Conservation (phyloP, 2,329 filamentous ascomycete genomes). For the Colletotrichum euphorbiae region DNA sequence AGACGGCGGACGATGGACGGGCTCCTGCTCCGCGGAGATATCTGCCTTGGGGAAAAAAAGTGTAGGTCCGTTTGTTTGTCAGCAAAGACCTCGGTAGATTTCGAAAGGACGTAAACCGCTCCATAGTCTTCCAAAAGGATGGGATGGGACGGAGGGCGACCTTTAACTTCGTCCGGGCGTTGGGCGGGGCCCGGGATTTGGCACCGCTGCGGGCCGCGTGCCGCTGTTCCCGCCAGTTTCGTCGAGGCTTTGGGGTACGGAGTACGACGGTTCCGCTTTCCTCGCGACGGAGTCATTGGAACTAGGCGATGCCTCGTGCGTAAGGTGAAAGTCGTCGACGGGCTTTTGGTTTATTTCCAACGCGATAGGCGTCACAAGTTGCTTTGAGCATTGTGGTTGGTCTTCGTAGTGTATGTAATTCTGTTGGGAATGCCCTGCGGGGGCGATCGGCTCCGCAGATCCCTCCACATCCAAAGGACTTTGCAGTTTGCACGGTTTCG, state of each 20-base stretch:
- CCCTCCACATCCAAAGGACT: not conserved
- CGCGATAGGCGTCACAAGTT: not conserved
- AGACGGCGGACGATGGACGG: constrained; percentile 14
- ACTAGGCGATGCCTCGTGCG: too few relatives aligned
- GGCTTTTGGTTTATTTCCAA: not conserved
- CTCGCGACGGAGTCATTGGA: too few relatives aligned
- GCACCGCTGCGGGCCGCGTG: constrained; percentile 12
- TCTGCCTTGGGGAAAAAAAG: not conserved
- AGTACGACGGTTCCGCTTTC: not conserved
- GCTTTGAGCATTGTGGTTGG: too few relatives aligned
- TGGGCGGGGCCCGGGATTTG: constrained; percentile 5
- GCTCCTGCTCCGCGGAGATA: constrained; percentile 7
- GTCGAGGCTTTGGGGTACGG: not conserved
- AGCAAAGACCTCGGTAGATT: constrained; percentile 10
- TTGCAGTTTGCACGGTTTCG: too few relatives aligned
- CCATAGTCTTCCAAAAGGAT: too few relatives aligned
- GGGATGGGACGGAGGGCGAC: constrained; percentile 1
- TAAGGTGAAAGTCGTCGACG: too few relatives aligned
- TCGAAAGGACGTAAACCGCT: not conserved
- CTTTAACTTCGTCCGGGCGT: constrained; percentile 5
- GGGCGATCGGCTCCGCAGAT: not conserved
- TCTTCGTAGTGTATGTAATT: not conserved
- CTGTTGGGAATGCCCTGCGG: not conserved
- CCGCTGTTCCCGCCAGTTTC: constrained; percentile 7
- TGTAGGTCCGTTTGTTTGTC: not conserved